Conservation (phyloP, 257 asterid genomes). For the Voacanga thouarsii region DNA sequence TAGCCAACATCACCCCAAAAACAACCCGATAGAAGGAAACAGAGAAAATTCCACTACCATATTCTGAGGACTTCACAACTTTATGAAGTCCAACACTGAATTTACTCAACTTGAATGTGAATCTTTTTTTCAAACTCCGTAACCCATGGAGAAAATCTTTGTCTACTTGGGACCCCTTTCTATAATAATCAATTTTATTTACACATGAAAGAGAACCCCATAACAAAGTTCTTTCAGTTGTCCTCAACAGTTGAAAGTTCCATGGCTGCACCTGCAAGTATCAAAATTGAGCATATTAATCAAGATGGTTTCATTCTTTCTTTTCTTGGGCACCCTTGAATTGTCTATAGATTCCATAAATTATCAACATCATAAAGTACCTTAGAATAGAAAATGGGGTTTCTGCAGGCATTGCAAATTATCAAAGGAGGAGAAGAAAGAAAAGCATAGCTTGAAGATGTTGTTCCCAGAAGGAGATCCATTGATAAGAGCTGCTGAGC, state of each 20-base stretch:
- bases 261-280: constrained; percentile 25
- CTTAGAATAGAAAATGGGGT: constrained; percentile 25
- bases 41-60: constrained; percentile 28
- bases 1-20: constrained; percentile 67
- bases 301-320: background rate
- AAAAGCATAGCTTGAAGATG: constrained; percentile 34
- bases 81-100: constrained; percentile 29
- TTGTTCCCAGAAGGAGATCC: constrained; percentile 49
- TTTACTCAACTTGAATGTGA: constrained; percentile 30
- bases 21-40: constrained; percentile 37
- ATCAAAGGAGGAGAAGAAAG: constrained; percentile 24
- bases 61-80: constrained; percentile 26
- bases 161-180: constrained; percentile 20
- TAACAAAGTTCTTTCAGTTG: constrained; percentile 8
- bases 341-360: background rate
- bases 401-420: constrained; percentile 25
- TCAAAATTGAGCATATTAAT: background rate
- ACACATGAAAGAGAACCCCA: constrained; percentile 11
- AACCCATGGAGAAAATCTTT: constrained; percentile 27
- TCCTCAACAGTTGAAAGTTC: constrained; percentile 16
- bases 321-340: constrained; percentile 11
- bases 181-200: background rate
- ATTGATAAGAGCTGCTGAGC: constrained; percentile 28
- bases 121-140: constrained; percentile 36
- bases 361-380: constrained; percentile 19